Conservation (phyloP, 2,329 filamentous ascomycete genomes). For the Thielaviopsis euricoi region DNA sequence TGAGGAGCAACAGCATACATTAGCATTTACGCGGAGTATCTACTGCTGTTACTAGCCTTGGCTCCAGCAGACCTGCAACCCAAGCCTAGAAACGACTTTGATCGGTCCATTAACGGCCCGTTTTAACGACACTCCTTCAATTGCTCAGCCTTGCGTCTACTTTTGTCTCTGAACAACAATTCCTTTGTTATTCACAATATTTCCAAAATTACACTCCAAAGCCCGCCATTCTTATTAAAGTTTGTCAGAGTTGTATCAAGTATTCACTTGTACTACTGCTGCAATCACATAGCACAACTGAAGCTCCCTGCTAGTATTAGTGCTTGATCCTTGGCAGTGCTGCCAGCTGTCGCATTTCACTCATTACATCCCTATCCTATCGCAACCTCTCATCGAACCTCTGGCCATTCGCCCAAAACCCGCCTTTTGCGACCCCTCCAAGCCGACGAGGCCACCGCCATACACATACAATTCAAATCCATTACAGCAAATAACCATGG, state of each 20-base stretch:
- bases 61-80: not conserved
- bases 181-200: not conserved
- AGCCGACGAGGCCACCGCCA: not conserved
- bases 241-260: too few relatives aligned
- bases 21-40: not conserved
- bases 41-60: not conserved
- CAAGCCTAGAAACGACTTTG: too few relatives aligned
- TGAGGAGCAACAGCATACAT: not conserved
- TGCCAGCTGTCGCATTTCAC: constrained; percentile 9
- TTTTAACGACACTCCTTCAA: not conserved
- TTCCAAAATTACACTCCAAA: not conserved
- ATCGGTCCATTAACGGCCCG: not conserved
- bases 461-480: not conserved
- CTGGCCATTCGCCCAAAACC: not conserved
- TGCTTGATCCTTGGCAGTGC: constrained; percentile 3
- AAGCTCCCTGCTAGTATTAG: not conserved
- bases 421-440: not conserved
- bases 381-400: not conserved
- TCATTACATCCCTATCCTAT: constrained; percentile 4
- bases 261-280: too few relatives aligned
- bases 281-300: too few relatives aligned
- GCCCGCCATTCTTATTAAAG: too few relatives aligned
- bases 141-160: not conserved
- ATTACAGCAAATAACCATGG: constrained; percentile 41
- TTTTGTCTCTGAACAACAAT: not conserved